These are phyloP conservation scores for Phytophthora uliginosa DNA, from an alignment of 352 stramenopile genomes.

Conservation along the genomic window DNA sequence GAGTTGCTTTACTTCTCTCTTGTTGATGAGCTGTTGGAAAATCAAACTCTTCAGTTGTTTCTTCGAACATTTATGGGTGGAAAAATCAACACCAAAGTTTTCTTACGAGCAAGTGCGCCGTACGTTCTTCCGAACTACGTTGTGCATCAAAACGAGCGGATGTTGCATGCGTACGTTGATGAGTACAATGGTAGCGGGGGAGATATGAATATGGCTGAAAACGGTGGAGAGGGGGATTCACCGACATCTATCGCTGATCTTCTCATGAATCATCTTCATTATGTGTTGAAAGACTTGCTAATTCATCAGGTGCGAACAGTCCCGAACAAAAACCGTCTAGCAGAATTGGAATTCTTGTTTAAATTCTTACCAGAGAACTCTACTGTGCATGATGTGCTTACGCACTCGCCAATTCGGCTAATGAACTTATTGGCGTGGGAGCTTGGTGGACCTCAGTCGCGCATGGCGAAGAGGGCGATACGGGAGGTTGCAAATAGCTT, in stretches of 20 bases:
- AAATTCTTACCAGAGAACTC: constrained; percentile 72
- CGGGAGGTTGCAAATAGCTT: constrained; percentile 63
- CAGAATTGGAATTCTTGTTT: constrained; percentile 81
- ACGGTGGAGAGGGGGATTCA: constrained; percentile 24
- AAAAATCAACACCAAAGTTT: constrained; percentile 50
- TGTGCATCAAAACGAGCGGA: constrained; percentile 63
- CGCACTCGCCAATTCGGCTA: constrained; percentile 56
- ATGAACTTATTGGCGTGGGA: constrained; percentile 78
- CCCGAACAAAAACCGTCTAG: constrained; percentile 59
- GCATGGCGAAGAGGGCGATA: constrained; percentile 65
- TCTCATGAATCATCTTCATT: constrained; percentile 58
- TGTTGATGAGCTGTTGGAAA: constrained; percentile 64
- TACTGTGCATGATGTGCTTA: constrained; percentile 70
- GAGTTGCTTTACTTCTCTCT: constrained; percentile 65
- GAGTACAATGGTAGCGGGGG: constrained; percentile 42
- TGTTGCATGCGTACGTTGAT: constrained; percentile 55
- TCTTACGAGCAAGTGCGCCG: constrained; percentile 56
- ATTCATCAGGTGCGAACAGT: constrained; percentile 68
- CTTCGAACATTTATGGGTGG: constrained; percentile 64
- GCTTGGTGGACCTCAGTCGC: constrained; percentile 61
- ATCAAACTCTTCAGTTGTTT: constrained; percentile 53
- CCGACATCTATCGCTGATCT: constrained; percentile 51
- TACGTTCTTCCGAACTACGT: constrained; percentile 75
- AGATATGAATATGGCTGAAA: constrained; percentile 33
- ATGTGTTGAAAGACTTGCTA: constrained; percentile 70